These are phyloP conservation scores for Candida rishiriensis DNA, from an alignment of 805 yeast species.

Conservation along the genomic window DNA sequence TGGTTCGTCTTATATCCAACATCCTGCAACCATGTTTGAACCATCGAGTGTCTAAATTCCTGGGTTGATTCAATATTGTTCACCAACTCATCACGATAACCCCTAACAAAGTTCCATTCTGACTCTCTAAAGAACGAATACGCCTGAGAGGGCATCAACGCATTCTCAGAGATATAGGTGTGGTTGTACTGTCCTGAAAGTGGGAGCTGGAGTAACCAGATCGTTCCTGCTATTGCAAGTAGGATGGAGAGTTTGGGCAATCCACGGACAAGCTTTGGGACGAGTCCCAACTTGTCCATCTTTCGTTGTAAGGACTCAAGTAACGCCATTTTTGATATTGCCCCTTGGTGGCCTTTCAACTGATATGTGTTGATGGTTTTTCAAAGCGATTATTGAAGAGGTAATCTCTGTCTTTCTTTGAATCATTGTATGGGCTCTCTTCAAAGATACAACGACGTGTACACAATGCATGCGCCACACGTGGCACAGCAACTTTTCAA, in stretches of 20 bases:
- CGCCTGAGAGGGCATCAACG: conserved; percentile 95
- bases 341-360: neutral
- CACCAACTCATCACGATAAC: conserved; percentile 61
- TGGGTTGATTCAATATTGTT: conserved; percentile 32
- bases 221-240: conserved; percentile 42
- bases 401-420: no score
- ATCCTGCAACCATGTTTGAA: conserved; percentile 59
- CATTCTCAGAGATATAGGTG: conserved; percentile 92
- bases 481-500: no score
- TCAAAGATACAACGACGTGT: no score
- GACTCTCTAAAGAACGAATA: conserved; percentile 86
- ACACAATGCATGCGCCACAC: no score
- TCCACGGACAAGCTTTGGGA: conserved; percentile 39
- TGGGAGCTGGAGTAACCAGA: conserved; percentile 66
- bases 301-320: conserved; percentile 41
- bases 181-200: conserved; percentile 74
- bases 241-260: conserved; percentile 42
- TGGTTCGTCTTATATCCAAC: conserved; percentile 65
- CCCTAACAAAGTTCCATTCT: conserved; percentile 90
- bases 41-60: conserved; percentile 37
- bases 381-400: no score
- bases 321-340: conserved; percentile 36
- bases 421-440: no score
- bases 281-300: conserved; percentile 39
- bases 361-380: no score